Evolutionary conservation across 2,329 filamentous ascomycete genomes (phyloP).

Genomic region (Fusarium acutatum): DNA sequence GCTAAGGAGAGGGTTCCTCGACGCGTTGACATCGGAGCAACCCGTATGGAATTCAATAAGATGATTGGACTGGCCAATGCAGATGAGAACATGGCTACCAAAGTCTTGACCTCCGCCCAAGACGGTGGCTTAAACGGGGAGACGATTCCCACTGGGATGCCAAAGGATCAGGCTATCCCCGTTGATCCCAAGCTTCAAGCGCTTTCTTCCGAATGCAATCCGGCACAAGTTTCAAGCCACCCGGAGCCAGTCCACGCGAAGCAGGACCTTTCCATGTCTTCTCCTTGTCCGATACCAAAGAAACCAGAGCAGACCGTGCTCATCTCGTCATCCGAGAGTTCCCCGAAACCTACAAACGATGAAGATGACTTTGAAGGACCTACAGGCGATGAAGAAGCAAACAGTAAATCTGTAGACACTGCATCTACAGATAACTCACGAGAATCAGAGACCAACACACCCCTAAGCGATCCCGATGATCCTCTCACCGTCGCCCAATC

Average conservation of each 20-base stretch:
- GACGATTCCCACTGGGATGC: fast-evolving
- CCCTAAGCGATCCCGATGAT: not conserved
- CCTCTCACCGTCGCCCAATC: not conserved
- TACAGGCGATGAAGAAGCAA: not conserved
- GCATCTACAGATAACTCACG: fast-evolving
- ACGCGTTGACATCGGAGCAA: not conserved
- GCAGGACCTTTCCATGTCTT: not conserved
- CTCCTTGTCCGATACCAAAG: not conserved
- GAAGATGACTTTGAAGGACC: not conserved
- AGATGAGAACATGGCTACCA: not conserved
- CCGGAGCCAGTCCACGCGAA: not conserved
- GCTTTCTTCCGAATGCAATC: fast-evolving
- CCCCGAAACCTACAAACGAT: fast-evolving
- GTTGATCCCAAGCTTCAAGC: not conserved
- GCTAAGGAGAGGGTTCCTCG: not conserved
- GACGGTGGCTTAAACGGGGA: fast-evolving
- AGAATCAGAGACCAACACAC: too few relatives aligned
- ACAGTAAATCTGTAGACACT: too few relatives aligned
- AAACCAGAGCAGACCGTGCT: not conserved
- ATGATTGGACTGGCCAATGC: not conserved
- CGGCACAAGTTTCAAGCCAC: too few relatives aligned
- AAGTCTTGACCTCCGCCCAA: not conserved
- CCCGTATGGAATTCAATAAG: not conserved
- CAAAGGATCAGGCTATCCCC: not conserved
- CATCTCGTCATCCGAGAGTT: not conserved